Conservation (phyloP, 306 rosid species). For the Vigna radiata region DNA sequence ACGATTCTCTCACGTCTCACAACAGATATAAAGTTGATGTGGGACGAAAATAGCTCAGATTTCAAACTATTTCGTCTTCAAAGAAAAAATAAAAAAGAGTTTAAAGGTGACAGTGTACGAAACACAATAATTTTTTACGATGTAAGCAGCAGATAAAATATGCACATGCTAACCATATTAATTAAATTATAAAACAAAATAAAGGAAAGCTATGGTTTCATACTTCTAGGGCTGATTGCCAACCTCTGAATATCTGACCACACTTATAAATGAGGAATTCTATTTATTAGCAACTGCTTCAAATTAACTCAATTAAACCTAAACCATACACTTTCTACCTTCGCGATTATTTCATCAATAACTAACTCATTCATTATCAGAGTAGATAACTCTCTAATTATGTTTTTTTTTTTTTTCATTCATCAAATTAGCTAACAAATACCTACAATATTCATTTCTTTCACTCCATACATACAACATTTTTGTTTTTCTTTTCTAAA, state of each 20-base stretch:
- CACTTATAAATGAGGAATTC: not conserved
- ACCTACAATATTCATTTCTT: too few relatives aligned
- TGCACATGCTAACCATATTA: slow-evolving; percentile 9
- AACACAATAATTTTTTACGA: not conserved
- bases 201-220: too few relatives aligned
- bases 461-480: too few relatives aligned
- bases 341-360: too few relatives aligned
- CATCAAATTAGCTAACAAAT: too few relatives aligned
- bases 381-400: too few relatives aligned
- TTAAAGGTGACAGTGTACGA: not conserved
- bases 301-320: slow-evolving; percentile 19
- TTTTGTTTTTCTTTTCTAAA: too few relatives aligned
- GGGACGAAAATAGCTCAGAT: too few relatives aligned
- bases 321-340: not conserved
- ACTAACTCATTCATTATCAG: too few relatives aligned
- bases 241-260: not conserved
- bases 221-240: not conserved
- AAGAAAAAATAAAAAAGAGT: not conserved
- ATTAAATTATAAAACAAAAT: not conserved
- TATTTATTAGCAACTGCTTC: not conserved
- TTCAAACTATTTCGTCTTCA: not conserved
- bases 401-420: too few relatives aligned
- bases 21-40: not conserved
- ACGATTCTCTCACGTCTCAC: not conserved
- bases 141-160: slow-evolving; percentile 7